A percentile compares a stretch with the other conserved stretches of the same genome.
Conservation (phyloP, 441 rosid genomes). For the Mallotus japonicus region DNA sequence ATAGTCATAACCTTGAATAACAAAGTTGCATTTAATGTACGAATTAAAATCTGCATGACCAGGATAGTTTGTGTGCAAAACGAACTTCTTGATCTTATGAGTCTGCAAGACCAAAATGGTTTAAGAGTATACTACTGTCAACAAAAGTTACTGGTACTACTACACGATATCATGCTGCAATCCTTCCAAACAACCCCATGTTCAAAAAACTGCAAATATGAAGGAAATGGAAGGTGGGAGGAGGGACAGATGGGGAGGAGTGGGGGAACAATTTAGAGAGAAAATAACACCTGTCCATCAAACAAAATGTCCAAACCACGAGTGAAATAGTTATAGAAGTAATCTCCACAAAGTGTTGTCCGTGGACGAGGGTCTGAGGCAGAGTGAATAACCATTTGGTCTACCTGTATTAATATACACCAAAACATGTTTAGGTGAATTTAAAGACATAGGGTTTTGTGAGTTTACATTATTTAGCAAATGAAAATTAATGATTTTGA, state of each 20-base stretch:
- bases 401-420: constrained; percentile 54
- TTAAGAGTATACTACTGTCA: constrained; percentile 5
- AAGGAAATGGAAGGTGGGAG: too few species aligned
- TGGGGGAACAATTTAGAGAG: not conserved
- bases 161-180: not conserved
- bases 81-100: constrained; percentile 91
- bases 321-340: constrained; percentile 91
- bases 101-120: constrained; percentile 53
- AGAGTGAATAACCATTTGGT: constrained; percentile 98
- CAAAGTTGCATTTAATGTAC: constrained; percentile 91
- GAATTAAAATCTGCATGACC: constrained; percentile 98
- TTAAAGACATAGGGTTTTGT: too few species aligned
- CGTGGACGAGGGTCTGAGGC: constrained; percentile 83
- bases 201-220: not conserved
- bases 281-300: constrained; percentile 78
- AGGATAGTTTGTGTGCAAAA: constrained; percentile 94
- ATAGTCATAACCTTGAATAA: constrained; percentile 54
- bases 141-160: not conserved
- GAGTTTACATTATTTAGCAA: not conserved
- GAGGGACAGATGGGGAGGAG: too few species aligned
- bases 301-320: constrained; percentile 95
- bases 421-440: constrained; percentile 6
- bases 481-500: not conserved
- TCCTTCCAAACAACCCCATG: not conserved
- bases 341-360: constrained; percentile 90